These are phyloP conservation scores for Thermochaetoides dissita DNA, from an alignment of 2,329 filamentous ascomycete species.

Conservation along the genomic window DNA sequence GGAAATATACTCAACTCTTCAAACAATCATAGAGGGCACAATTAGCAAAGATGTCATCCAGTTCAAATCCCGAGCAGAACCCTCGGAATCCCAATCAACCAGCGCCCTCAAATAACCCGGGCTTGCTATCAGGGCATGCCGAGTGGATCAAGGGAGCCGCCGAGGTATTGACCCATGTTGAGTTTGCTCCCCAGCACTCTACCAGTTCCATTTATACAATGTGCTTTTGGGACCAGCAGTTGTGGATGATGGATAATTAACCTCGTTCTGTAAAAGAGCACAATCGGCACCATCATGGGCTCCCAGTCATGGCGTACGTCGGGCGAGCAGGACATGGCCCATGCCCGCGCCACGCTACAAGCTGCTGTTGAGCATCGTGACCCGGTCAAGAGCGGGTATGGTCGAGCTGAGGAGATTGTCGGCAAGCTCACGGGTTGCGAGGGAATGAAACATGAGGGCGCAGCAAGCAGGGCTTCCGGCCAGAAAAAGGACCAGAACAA, in stretches of 20 bases:
- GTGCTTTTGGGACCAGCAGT: too few relatives aligned
- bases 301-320: slow-evolving; percentile 49
- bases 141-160: slow-evolving; percentile 57
- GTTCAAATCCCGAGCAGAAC: neutral
- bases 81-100: slow-evolving; percentile 17
- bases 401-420: slow-evolving; percentile 49
- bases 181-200: neutral
- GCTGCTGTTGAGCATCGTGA: slow-evolving; percentile 43
- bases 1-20: slow-evolving; percentile 13
- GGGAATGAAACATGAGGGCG: slow-evolving; percentile 54
- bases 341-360: slow-evolving; percentile 50
- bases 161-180: slow-evolving; percentile 32
- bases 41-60: too few relatives aligned
- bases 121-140: slow-evolving; percentile 48
- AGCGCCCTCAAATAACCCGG: slow-evolving; percentile 25
- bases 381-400: slow-evolving; percentile 37
- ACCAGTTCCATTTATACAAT: neutral
- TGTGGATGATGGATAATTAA: too few relatives aligned
- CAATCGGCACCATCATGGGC: slow-evolving; percentile 47
- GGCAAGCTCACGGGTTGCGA: slow-evolving; percentile 52
- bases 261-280: slow-evolving; percentile 12
- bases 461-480: slow-evolving; percentile 24
- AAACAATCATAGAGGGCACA: slow-evolving; percentile 8
- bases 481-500: neutral
- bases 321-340: slow-evolving; percentile 49